Conservation (phyloP, 106 monocot genomes). For the Platanthera zijinensis region DNA sequence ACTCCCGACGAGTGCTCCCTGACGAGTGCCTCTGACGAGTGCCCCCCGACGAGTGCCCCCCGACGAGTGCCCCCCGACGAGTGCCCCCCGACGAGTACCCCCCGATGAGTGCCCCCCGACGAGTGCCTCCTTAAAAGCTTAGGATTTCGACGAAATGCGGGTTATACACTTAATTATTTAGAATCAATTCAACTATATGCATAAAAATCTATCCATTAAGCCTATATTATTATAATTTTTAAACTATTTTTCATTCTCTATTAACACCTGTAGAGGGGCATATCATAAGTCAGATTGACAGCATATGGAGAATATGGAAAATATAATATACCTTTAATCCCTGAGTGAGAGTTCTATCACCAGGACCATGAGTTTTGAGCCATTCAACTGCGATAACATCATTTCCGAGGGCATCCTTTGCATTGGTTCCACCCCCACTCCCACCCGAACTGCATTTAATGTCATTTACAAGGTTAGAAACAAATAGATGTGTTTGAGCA, state of each 20-base stretch:
- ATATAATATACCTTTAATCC: slow-evolving; percentile 57
- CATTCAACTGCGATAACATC: slow-evolving; percentile 54
- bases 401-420: slow-evolving; percentile 94
- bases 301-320: neutral
- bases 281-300: slow-evolving; percentile 2
- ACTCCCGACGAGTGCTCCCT: too few relatives aligned
- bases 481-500: neutral
- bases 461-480: neutral
- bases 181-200: neutral
- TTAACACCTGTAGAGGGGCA: neutral
- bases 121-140: too few relatives aligned
- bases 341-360: slow-evolving; percentile 87
- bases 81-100: too few relatives aligned
- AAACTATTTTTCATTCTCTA: neutral
- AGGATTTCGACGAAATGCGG: too few relatives aligned
- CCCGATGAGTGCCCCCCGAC: too few relatives aligned
- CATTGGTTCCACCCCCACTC: slow-evolving; percentile 47
- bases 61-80: too few relatives aligned
- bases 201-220: too few relatives aligned
- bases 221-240: too few relatives aligned
- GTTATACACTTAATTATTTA: too few relatives aligned
- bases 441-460: slow-evolving; percentile 45
- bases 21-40: too few relatives aligned
- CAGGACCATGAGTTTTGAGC: slow-evolving; percentile 84
- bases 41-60: too few relatives aligned